Percentiles rank a stretch among this genome's conserved stretches.
These are phyloP conservation scores for Zygotorulaspora chibaensis DNA, from an alignment of 805 yeast genomes.

Conservation along the genomic window DNA sequence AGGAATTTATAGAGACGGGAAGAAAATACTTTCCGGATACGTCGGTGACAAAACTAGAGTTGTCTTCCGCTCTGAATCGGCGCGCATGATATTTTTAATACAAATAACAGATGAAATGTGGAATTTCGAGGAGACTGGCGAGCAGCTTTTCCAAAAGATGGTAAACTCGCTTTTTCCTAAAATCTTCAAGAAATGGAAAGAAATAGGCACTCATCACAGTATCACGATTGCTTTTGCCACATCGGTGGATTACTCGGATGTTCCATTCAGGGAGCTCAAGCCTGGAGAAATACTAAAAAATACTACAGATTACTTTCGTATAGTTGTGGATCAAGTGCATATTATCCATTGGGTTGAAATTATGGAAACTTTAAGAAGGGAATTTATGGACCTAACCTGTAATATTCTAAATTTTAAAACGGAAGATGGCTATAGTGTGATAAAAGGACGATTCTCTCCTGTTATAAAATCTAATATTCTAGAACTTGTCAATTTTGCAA, in stretches of 20 bases:
- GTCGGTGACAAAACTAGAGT: constrained; percentile 71
- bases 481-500: constrained; percentile 82
- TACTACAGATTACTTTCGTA: constrained; percentile 77
- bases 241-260: constrained; percentile 54
- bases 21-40: constrained; percentile 67
- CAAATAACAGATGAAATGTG: constrained; percentile 96
- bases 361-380: constrained; percentile 80
- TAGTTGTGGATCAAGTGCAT: constrained; percentile 92
- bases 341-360: constrained; percentile 87
- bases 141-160: constrained; percentile 85
- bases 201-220: constrained; percentile 81
- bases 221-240: constrained; percentile 85
- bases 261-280: constrained; percentile 53
- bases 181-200: constrained; percentile 83
- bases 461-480: constrained; percentile 84
- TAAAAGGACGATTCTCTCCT: constrained; percentile 69
- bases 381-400: constrained; percentile 75
- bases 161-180: constrained; percentile 90
- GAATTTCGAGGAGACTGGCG: constrained; percentile 96
- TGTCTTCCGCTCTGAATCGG: constrained; percentile 87
- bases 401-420: constrained; percentile 53
- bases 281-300: constrained; percentile 69
- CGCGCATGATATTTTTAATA: constrained; percentile 73
- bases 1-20: constrained; percentile 60
- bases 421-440: constrained; percentile 33